Conservation (phyloP, 2,329 filamentous ascomycete species). For the Myriosclerotinia scirpicola region DNA sequence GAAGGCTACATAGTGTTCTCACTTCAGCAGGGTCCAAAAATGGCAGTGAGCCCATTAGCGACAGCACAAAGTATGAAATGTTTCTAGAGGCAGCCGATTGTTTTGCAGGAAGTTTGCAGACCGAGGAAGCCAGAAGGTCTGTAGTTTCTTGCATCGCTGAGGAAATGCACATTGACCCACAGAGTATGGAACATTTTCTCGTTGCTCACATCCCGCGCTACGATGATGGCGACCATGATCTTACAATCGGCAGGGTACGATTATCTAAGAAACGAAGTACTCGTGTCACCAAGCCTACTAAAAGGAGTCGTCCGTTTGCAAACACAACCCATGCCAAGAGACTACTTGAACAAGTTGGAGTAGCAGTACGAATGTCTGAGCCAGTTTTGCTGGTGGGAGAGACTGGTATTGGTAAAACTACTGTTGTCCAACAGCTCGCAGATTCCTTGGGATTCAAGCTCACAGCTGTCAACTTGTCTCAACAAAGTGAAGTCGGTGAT, state of each 20-base stretch:
- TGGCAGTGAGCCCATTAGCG: constrained; percentile 68
- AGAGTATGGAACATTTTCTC: constrained; percentile 77
- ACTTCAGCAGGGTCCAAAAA: constrained; percentile 60
- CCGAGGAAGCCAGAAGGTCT: constrained; percentile 56
- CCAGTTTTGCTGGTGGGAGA: constrained; percentile 95
- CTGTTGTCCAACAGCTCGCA: constrained; percentile 89
- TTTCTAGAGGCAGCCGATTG: constrained; percentile 93
- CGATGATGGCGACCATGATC: constrained; percentile 56
- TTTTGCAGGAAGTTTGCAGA: constrained; percentile 79
- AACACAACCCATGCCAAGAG: constrained; percentile 82
- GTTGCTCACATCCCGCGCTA: constrained; percentile 69
- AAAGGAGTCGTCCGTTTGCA: constrained; percentile 72
- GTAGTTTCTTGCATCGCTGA: constrained; percentile 75
- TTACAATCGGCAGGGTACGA: constrained; percentile 66
- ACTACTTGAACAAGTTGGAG: constrained; percentile 83
- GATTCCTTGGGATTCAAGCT: constrained; percentile 81
- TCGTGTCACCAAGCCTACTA: constrained; percentile 49
- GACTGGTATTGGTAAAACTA: constrained; percentile 98
- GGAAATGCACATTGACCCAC: constrained; percentile 81
- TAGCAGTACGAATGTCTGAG: constrained; percentile 80
- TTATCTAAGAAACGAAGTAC: constrained; percentile 53
- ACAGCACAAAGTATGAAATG: constrained; percentile 74
- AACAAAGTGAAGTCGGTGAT: constrained; percentile 97
- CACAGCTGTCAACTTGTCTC: constrained; percentile 91
- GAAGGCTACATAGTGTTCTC: constrained; percentile 68